A percentile compares a stretch with the other conserved stretches of the same genome.
These are phyloP conservation scores for Stagonosporopsis chrysanthemi DNA, from an alignment of 2,329 filamentous ascomycete species.

Conservation along the genomic window DNA sequence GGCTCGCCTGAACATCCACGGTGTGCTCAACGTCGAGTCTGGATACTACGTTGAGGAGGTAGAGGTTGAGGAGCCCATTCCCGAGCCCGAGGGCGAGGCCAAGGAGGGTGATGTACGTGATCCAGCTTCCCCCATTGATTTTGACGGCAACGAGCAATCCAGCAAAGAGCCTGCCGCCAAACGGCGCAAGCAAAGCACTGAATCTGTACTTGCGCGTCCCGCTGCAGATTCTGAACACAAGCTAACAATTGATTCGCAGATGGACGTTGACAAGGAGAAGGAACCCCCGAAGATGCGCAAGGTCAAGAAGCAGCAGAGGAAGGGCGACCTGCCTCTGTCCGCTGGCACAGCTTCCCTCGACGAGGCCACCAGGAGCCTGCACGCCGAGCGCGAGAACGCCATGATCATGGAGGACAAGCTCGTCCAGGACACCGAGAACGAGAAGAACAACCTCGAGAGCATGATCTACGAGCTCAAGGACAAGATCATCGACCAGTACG, in stretches of 20 bases:
- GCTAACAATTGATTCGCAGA: constrained; percentile 46
- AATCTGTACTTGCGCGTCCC: constrained; percentile 38
- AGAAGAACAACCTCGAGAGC: constrained; percentile 99
- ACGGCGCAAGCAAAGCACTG: constrained; percentile 38
- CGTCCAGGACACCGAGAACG: constrained; percentile 96
- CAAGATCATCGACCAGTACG: constrained; percentile 91
- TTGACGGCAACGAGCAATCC: constrained; percentile 29
- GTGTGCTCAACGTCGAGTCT: constrained; percentile 93
- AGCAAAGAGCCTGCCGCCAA: constrained; percentile 41
- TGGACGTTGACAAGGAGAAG: constrained; percentile 51
- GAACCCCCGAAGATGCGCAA: constrained; percentile 82
- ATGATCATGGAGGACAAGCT: constrained; percentile 99
- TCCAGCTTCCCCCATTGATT: constrained; percentile 33
- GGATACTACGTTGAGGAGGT: constrained; percentile 98
- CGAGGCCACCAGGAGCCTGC: constrained; percentile 67
- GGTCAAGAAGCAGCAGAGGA: constrained; percentile 99
- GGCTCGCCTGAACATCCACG: constrained; percentile 94
- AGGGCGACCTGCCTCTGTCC: constrained; percentile 90
- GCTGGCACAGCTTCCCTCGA: constrained; percentile 85
- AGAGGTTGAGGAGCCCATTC: constrained; percentile 92
- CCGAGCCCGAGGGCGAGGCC: constrained; percentile 68
- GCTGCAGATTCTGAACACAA: constrained; percentile 28
- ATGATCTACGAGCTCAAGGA: constrained; percentile 97
- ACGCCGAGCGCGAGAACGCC: constrained; percentile 80
- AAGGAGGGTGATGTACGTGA: constrained; percentile 76